Conservation (phyloP, 2,329 filamentous ascomycete species). For the Xylaria sp. region DNA sequence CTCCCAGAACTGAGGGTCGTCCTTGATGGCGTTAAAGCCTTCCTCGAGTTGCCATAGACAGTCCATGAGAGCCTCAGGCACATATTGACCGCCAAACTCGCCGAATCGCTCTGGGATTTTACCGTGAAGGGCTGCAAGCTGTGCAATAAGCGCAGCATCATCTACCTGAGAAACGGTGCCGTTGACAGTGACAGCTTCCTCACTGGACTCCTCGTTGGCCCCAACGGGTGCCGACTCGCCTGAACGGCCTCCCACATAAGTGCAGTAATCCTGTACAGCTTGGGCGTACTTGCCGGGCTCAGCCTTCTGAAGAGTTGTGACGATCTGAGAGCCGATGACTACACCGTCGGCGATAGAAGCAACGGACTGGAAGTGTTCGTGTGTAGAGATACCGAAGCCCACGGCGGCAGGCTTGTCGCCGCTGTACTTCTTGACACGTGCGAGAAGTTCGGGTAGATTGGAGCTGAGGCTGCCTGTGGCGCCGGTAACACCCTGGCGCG, state of each 20-base stretch:
- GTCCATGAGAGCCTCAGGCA: slow-evolving; percentile 97
- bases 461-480: slow-evolving; percentile 77
- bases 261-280: slow-evolving; percentile 81
- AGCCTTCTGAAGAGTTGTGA: slow-evolving; percentile 70
- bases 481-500: slow-evolving; percentile 92
- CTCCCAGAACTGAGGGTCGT: slow-evolving; percentile 92
- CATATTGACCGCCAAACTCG: slow-evolving; percentile 94
- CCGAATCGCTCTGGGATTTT: slow-evolving; percentile 83
- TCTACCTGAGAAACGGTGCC: slow-evolving; percentile 54
- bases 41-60: slow-evolving; percentile 85
- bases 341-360: slow-evolving; percentile 84
- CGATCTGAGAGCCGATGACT: slow-evolving; percentile 93
- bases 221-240: slow-evolving; percentile 50
- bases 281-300: slow-evolving; percentile 60
- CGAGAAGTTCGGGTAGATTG: slow-evolving; percentile 73
- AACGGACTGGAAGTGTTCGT: slow-evolving; percentile 86
- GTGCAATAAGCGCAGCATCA: slow-evolving; percentile 64
- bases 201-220: slow-evolving; percentile 55
- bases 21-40: slow-evolving; percentile 80
- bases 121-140: slow-evolving; percentile 76
- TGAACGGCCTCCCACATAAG: slow-evolving; percentile 54
- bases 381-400: slow-evolving; percentile 92
- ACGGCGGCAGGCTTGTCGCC: slow-evolving; percentile 86
- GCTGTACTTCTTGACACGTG: slow-evolving; percentile 85
- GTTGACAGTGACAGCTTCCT: slow-evolving; percentile 59